Base-by-base conservation (phyloP, 305 asterid species). In the Fraxinus angustifolia region DNA sequence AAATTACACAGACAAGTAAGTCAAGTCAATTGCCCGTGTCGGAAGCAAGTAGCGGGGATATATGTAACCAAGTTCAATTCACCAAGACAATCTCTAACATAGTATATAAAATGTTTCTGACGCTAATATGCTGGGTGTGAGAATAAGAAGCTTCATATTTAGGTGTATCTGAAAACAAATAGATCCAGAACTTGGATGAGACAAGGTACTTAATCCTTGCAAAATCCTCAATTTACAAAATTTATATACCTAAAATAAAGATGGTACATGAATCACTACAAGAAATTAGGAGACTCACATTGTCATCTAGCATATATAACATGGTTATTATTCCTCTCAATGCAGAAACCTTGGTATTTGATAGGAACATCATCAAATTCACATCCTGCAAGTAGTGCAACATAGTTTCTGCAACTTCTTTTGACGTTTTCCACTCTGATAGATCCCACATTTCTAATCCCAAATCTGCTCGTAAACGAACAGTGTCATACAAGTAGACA, bases 361-460 rank as follows among this genome's bases (percentile, higher is more conserved):
- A 84, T 80, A 80, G 84, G 87, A 92, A 73, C 76, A 87, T 82
- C 90, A 84, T 87, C 58, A 90, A 84, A 86, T 96, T 96, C 72
- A 82, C 88, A 82, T 93, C 89, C 86, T 90, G 89, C 90, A 92
- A 84, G 79, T 81, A 91, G 80, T 80, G 86, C 85, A 94, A 84
- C 93, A 93, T 83, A 78, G 84, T 86, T 85, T 93, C 97, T 68
- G 91, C 97, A 81, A 91, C 85, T 40, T 79, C 89, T 88, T 91
- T 92, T 79, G 94, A 88, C 73, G 85, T 90, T 89, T 84, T 92
- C 98, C 97, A 90, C 7, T 88, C 87, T 53, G 89, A 85, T 81
- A 89, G 84, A 82, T 88, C 96, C 98, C 99, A 94, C 87, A 90
- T 83, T 81, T 92, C 96, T 40, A 93, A 80, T 71, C 97, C 99